A percentile compares a stretch with the other conserved stretches of the same genome.
Evolutionary conservation across 345 rosid genomes (phyloP).

Genomic region (Boechera divaricarpa): DNA sequence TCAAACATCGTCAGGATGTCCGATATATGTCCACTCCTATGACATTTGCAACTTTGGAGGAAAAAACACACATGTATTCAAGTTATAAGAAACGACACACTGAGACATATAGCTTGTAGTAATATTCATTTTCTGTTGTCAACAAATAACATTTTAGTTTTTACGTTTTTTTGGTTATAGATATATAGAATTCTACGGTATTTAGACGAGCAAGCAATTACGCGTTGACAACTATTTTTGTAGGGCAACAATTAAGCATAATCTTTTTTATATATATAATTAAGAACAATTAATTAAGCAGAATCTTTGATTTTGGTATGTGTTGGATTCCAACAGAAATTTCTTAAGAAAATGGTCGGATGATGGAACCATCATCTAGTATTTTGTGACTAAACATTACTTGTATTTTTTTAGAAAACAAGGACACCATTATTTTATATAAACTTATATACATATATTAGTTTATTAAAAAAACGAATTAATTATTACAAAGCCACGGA

Average conservation of each 20-base stretch:
- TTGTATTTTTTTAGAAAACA: neutral
- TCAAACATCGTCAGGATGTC: too few relatives aligned
- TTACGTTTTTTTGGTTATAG: neutral
- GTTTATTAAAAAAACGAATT: neutral
- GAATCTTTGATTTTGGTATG: constrained; percentile 16
- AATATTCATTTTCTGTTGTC: neutral
- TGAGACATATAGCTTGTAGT: too few relatives aligned
- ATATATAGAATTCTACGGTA: neutral
- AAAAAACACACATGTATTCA: neutral
- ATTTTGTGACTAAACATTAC: neutral
- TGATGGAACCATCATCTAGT: constrained; percentile 1
- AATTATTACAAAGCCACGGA: constrained; percentile 13
- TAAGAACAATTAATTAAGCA: neutral
- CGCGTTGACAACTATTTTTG: neutral
- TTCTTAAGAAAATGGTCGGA: neutral
- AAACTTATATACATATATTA: neutral
- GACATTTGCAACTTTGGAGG: neutral
- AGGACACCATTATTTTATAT: neutral
- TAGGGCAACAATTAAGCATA: neutral
- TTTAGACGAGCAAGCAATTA: constrained; percentile 1
- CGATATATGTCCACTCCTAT: neutral
- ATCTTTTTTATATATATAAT: neutral
- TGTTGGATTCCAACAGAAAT: constrained; percentile 16
- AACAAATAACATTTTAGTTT: neutral
- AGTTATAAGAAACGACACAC: neutral